Evolutionary conservation across 371 early-diverging fungal genomes (phyloP), one percentile per base, ranked within the genome.

Genomic region (Apophysomyces variabilis): DNA sequence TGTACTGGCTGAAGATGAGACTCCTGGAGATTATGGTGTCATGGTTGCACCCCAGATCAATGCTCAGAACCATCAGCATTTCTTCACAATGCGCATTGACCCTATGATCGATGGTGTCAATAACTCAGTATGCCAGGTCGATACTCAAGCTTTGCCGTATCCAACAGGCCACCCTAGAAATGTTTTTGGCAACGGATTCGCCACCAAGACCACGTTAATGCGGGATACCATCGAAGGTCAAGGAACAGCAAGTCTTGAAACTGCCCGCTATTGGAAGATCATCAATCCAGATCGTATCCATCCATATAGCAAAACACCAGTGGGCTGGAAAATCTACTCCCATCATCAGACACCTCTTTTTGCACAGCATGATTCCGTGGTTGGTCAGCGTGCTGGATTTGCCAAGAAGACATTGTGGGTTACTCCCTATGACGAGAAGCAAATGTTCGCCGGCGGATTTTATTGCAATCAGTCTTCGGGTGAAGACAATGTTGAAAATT

Each of bases 61-160:
- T 47, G 85, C 82, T 46, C 81, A 78, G 58, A 72, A 78, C 65
- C 85, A 85, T 58, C 84, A 85, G 64, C 85, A 85, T 57, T 77
- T 85, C 69, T 85, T 85, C 62, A 79, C 80, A 57, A 79, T 82
- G 77, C 79, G 84, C 64, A 75, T 85, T 58, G 85, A 85, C 60
- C 82, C 84, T 38, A 81, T 82, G 80, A 75, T 82, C 62, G 84
- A 84, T 58, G 85, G 85, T 65, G 63, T 59, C 45, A 72, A 71
- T 56, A 82, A 85, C 67, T 74, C 79, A 54, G 68, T 81, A 56
- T 72, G 67, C 37, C 73, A 78, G 62, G 70, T 72, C 3, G 80
- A 82, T 65, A 72, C 72, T n/a, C 64, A 70, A 9, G 60, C 66
- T 21, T 61, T 73, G 26, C 74, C 74, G 12, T 75, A 76, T 57